Percentiles rank a stretch among this genome's conserved stretches.
phyloP scores from a whole-genome alignment of 495 filamentous ascomycete genomes.

The Bathelium albidoporum region DNA sequence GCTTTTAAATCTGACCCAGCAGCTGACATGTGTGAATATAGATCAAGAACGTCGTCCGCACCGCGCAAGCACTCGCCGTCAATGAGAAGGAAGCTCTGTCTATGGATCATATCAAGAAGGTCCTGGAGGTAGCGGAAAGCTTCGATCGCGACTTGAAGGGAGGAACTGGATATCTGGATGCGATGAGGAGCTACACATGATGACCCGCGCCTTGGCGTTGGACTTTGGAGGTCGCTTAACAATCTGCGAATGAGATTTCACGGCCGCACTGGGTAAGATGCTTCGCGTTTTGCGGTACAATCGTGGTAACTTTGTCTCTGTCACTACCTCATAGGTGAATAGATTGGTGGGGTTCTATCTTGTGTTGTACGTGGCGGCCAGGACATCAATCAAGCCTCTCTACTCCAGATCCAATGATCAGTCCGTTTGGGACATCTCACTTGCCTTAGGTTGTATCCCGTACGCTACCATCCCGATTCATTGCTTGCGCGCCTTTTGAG shows the following conservation, averaged over 20 bases:
- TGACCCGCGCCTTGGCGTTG: not conserved
- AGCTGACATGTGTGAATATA: slow-evolving; percentile 20
- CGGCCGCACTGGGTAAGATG: not conserved
- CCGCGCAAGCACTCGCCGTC: slow-evolving; percentile 75
- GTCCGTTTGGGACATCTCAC: no score
- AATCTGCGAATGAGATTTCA: not conserved
- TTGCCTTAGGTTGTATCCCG: not conserved
- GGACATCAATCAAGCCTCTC: no score
- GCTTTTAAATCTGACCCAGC: slow-evolving; percentile 14
- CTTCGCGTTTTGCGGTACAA: not conserved
- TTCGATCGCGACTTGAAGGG: slow-evolving; percentile 73
- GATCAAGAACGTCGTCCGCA: slow-evolving; percentile 90
- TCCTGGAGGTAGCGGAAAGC: slow-evolving; percentile 69
- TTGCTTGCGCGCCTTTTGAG: not conserved
- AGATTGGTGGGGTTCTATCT: no score
- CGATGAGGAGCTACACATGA: slow-evolving; percentile 41
- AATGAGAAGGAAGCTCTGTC: slow-evolving; percentile 58
- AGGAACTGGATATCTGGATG: slow-evolving; percentile 51
- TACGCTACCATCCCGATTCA: not conserved
- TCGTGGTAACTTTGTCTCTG: not conserved
- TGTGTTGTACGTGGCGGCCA: no score
- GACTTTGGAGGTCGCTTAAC: not conserved
- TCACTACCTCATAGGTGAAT: not conserved
- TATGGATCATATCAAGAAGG: slow-evolving; percentile 74
- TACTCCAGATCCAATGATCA: no score